Evolutionary conservation across 805 yeast species (phyloP).

Genomic region (Lipomyces orientalis): DNA sequence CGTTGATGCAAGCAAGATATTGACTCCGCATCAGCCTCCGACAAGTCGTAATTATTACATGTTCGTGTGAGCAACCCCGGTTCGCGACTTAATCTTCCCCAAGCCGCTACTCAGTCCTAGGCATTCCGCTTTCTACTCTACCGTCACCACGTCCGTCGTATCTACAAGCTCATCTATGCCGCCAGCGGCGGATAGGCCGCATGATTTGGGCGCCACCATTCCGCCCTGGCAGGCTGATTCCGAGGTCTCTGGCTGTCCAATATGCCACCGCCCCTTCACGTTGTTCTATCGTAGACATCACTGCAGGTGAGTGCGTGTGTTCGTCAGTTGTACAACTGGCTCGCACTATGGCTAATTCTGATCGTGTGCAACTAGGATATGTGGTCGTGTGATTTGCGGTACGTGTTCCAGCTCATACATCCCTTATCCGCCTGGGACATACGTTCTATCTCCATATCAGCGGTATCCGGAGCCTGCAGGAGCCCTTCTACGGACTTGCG

Average conservation of each 20-base stretch:
- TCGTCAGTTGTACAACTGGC: not conserved
- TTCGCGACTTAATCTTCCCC: not conserved
- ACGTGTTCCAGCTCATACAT: conserved; percentile 62
- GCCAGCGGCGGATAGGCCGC: conserved; percentile 14
- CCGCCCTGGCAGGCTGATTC: conserved; percentile 73
- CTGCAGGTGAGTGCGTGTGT: conserved; percentile 56
- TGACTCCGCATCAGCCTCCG: not conserved
- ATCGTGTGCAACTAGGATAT: conserved; percentile 46
- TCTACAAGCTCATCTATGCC: conserved; percentile 9
- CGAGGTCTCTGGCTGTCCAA: conserved; percentile 56
- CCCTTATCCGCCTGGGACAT: conserved; percentile 63
- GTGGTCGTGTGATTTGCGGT: conserved; percentile 82
- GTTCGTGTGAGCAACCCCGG: not conserved
- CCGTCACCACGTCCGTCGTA: conserved; percentile 16
- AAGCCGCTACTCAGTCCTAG: not conserved
- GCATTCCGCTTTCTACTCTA: not conserved
- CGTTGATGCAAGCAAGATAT: not conserved
- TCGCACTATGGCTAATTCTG: conserved; percentile 19
- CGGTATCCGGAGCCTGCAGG: conserved; percentile 56
- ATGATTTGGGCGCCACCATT: conserved; percentile 13
- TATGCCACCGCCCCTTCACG: conserved; percentile 60
- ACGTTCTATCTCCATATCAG: conserved; percentile 59
- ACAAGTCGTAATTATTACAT: not conserved
- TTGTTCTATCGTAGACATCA: conserved; percentile 79
- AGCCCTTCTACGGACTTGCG: conserved; percentile 75